Conservation (phyloP, 306 rosid species). For the Glycine latifolia region DNA sequence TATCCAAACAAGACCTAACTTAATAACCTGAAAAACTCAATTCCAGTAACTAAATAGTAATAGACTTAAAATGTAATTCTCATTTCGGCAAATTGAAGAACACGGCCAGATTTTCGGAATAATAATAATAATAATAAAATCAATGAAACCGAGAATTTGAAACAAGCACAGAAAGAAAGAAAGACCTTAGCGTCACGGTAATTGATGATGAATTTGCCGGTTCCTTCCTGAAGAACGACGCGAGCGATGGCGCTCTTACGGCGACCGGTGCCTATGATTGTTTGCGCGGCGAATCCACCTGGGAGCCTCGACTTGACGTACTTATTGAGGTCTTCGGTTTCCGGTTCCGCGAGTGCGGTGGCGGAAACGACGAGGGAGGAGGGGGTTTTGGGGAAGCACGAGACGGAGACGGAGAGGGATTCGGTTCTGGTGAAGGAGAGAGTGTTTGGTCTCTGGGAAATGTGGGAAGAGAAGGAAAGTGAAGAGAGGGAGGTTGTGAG, state of each 20-base stretch:
- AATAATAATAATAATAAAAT: not conserved
- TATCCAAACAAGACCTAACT: not conserved
- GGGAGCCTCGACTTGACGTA: slow-evolving; percentile 89
- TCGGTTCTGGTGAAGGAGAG: slow-evolving; percentile 51
- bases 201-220: slow-evolving; percentile 86
- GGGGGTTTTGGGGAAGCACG: slow-evolving; percentile 41
- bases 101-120: not conserved
- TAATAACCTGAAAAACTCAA: not conserved
- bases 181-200: slow-evolving; percentile 87
- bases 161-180: too few species aligned
- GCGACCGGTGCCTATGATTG: slow-evolving; percentile 85
- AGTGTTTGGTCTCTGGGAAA: slow-evolving; percentile 60
- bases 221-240: slow-evolving; percentile 91
- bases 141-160: not conserved
- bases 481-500: slow-evolving; percentile 70
- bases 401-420: slow-evolving; percentile 45
- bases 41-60: not conserved
- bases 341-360: slow-evolving; percentile 60
- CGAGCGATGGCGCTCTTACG: slow-evolving; percentile 86
- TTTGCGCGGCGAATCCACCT: slow-evolving; percentile 95
- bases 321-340: slow-evolving; percentile 67
- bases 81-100: not conserved
- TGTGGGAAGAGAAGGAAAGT: slow-evolving; percentile 81
- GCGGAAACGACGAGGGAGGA: slow-evolving; percentile 63
- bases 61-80: not conserved